phyloP scores from a whole-genome alignment of 306 rosid species.

The Vigna nakashimae region DNA sequence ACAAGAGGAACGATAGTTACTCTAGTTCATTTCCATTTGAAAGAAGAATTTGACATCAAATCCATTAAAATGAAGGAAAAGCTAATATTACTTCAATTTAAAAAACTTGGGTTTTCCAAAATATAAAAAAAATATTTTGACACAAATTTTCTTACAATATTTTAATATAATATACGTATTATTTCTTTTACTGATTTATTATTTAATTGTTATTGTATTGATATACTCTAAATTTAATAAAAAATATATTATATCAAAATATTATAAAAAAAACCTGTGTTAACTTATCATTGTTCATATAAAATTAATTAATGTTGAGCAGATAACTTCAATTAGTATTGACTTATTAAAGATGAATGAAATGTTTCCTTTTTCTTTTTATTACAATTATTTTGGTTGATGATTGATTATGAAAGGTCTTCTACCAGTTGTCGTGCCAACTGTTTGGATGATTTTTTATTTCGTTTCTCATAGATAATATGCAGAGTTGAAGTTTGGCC shows the following conservation, averaged over 20 bases:
- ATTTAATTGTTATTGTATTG: too few species aligned
- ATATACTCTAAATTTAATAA: too few species aligned
- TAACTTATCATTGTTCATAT: too few species aligned
- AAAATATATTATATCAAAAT: too few species aligned
- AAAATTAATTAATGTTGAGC: background rate
- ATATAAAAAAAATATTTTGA: too few species aligned
- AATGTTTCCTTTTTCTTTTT: background rate
- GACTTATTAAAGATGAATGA: background rate
- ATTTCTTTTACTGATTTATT: too few species aligned
- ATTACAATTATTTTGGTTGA: background rate
- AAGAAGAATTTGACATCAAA: background rate
- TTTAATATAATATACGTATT: too few species aligned
- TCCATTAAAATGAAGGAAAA: background rate
- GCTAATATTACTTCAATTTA: background rate
- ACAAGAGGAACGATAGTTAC: background rate
- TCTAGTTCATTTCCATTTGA: background rate
- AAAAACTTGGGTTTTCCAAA: conserved; percentile 13
- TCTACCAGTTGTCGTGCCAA: conserved; percentile 21
- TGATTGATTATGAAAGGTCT: conserved; percentile 15
- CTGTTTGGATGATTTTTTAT: conserved; percentile 5
- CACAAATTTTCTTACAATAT: too few species aligned
- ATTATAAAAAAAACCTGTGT: too few species aligned
- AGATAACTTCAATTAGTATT: background rate
- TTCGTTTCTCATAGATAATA: conserved; percentile 26
- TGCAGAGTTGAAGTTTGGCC: conserved; percentile 31